A percentile compares a stretch with the other conserved stretches of the same genome.
These are phyloP conservation scores for Staphylotrichum longicolle DNA, from an alignment of 495 filamentous ascomycete species.

Conservation along the genomic window DNA sequence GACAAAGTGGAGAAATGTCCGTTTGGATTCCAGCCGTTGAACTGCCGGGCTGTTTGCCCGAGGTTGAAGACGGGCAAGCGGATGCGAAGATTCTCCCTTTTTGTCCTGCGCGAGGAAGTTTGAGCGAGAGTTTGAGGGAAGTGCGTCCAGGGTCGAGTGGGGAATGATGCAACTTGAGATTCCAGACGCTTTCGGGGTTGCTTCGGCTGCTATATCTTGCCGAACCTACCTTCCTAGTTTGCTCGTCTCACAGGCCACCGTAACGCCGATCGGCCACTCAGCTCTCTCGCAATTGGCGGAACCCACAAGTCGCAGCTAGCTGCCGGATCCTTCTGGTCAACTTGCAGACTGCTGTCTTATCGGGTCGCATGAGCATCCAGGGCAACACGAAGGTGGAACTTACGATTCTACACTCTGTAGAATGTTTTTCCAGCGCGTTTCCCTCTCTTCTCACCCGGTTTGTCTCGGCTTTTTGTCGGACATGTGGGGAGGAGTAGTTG, in stretches of 20 bases:
- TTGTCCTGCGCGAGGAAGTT: neutral
- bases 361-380: neutral
- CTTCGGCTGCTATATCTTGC: neutral
- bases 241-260: neutral
- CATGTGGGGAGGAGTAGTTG: neutral
- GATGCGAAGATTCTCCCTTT: neutral
- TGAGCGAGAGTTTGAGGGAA: neutral
- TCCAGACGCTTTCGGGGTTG: neutral
- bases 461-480: neutral
- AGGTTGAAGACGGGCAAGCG: too few relatives aligned
- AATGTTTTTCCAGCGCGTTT: too few relatives aligned
- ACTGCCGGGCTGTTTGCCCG: neutral
- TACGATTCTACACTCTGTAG: too few relatives aligned
- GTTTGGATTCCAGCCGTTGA: neutral
- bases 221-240: neutral
- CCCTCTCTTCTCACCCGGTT: neutral
- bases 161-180: neutral
- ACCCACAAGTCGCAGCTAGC: neutral
- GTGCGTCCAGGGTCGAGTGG: too few relatives aligned
- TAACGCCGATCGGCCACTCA: slow-evolving; percentile 1
- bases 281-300: neutral
- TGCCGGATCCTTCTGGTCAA: neutral
- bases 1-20: too few relatives aligned
- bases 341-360: neutral
- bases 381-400: too few relatives aligned